phyloP scores from a whole-genome alignment of 768 basidiomycete genomes.

The Leucosporidium yakuticum region DNA sequence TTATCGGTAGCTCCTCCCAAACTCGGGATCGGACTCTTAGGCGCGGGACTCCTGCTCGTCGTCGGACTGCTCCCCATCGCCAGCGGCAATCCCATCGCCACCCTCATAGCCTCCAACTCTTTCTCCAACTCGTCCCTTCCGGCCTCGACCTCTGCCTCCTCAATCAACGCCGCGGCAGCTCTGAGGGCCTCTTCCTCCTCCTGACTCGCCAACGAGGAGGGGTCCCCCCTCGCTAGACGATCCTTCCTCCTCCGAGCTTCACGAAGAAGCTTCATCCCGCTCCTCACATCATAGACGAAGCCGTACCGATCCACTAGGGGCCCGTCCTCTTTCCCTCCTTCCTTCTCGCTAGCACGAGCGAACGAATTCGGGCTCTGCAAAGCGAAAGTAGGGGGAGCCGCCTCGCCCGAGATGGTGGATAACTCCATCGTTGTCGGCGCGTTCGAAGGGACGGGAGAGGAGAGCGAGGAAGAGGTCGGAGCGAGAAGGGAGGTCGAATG shows the following conservation, averaged over 20 bases:
- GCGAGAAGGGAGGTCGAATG: neutral
- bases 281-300: constrained; percentile 81
- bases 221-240: constrained; percentile 57
- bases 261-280: constrained; percentile 69
- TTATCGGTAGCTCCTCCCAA: neutral
- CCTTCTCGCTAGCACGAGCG: neutral
- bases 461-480: neutral
- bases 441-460: neutral
- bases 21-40: neutral
- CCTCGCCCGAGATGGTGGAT: constrained; percentile 20
- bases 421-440: constrained; percentile 23
- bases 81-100: constrained; percentile 35
- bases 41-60: neutral
- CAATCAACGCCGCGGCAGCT: neutral
- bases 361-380: constrained; percentile 40
- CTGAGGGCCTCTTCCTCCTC: neutral
- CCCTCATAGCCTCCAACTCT: constrained; percentile 64
- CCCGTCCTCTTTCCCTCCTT: constrained; percentile 20
- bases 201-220: constrained; percentile 63
- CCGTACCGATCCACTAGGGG: constrained; percentile 68
- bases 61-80: constrained; percentile 1
- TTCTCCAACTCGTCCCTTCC: constrained; percentile 56
- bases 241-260: constrained; percentile 26
- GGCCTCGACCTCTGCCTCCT: neutral
- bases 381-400: constrained; percentile 26